A percentile compares a stretch with the other conserved stretches of the same genome.
Evolutionary conservation across 176 grass and related monocot genomes (phyloP).

Genomic region (Typha latifolia): DNA sequence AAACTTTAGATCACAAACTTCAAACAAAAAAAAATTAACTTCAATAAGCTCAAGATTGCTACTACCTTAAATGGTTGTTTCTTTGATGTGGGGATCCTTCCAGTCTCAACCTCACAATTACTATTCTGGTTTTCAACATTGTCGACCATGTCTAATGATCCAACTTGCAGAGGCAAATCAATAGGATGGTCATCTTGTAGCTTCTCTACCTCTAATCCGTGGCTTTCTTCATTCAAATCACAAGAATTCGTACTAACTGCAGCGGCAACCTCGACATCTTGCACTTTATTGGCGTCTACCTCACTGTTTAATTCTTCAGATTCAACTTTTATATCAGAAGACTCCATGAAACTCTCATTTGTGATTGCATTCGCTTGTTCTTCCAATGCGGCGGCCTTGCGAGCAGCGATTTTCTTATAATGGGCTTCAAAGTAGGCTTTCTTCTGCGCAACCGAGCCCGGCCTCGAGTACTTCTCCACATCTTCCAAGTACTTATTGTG

Average conservation of each 20-base stretch:
- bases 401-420: constrained; percentile 32
- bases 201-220: not conserved
- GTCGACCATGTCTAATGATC: not conserved
- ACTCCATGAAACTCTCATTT: not conserved
- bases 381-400: not conserved
- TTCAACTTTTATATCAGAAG: constrained; percentile 9
- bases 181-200: not conserved
- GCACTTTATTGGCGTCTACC: not conserved
- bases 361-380: not conserved
- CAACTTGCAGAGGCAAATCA: not conserved
- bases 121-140: constrained; percentile 9
- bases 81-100: not conserved
- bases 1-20: not conserved
- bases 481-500: constrained; percentile 73
- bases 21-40: constrained; percentile 5
- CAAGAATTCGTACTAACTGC: not conserved
- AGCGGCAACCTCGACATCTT: not conserved
- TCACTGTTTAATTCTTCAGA: not conserved
- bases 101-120: not conserved
- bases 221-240: constrained; percentile 10
- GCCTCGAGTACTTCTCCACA: constrained; percentile 37
- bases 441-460: constrained; percentile 64
- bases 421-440: constrained; percentile 69
- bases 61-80: constrained; percentile 28
- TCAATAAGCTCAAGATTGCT: not conserved